Evolutionary conservation across 176 grass and related monocot species (phyloP).

Genomic region (Luzula sylvatica): DNA sequence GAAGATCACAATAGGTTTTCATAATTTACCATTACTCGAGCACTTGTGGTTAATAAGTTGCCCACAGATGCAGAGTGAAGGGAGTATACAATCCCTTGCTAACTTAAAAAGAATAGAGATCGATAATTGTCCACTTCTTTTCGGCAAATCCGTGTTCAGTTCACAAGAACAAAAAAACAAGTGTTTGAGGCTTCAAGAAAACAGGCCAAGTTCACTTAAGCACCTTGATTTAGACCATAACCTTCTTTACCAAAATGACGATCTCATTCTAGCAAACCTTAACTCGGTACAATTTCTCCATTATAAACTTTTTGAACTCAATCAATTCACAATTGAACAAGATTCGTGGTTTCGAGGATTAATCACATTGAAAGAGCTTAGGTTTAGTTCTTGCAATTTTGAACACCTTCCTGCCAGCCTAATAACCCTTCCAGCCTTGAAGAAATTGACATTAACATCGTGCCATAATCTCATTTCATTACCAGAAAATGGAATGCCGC

Average conservation of each 20-base stretch:
- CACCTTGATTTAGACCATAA: background rate
- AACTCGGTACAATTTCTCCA: background rate
- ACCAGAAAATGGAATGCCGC: background rate
- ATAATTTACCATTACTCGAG: background rate
- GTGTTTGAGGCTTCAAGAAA: background rate
- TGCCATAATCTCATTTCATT: background rate
- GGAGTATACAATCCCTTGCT: background rate
- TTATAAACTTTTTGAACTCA: background rate
- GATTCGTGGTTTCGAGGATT: conserved; percentile 10
- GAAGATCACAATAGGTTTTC: background rate
- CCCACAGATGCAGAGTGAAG: background rate
- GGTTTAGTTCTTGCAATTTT: background rate
- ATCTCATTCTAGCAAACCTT: background rate
- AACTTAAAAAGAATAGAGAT: conserved; percentile 6
- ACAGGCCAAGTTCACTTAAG: background rate
- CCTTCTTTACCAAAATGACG: background rate
- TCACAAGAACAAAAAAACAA: background rate
- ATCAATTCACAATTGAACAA: background rate
- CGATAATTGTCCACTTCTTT: background rate
- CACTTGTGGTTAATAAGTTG: background rate
- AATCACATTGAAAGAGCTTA: conserved; percentile 1
- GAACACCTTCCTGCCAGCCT: background rate
- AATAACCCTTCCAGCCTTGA: background rate
- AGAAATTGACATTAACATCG: background rate
- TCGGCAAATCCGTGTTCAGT: background rate